phyloP scores from a whole-genome alignment of 2,329 filamentous ascomycete species.

The Cladosporium sp. region DNA sequence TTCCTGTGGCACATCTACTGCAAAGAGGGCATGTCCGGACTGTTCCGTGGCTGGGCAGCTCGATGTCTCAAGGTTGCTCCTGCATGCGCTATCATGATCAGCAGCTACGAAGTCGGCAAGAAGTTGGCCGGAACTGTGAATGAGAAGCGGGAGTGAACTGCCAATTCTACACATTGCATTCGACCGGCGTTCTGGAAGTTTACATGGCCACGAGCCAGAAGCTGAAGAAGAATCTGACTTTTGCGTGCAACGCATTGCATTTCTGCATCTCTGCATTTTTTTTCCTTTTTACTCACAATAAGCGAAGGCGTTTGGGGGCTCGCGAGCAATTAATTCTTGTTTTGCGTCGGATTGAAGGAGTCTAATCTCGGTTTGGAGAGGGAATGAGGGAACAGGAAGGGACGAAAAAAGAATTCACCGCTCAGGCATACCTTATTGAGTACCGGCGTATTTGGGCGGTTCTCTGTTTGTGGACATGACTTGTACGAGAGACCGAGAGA shows the following conservation, averaged over 20 bases:
- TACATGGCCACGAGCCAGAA: not conserved
- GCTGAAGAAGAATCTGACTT: not conserved
- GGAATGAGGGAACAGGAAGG: not conserved
- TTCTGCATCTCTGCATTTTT: not conserved
- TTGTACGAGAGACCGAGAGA: too few species aligned
- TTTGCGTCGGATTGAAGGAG: not conserved
- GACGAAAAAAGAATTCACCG: not conserved
- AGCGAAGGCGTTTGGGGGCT: not conserved
- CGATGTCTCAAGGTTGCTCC: constrained; percentile 91
- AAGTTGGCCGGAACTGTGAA: constrained; percentile 77
- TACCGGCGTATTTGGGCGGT: not conserved
- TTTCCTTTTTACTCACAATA: not conserved
- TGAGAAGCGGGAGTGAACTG: constrained; percentile 38
- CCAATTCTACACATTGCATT: not conserved
- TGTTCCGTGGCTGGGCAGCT: constrained; percentile 90
- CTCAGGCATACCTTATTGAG: not conserved
- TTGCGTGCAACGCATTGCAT: not conserved
- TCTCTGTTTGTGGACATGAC: too few species aligned
- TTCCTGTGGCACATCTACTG: constrained; percentile 89
- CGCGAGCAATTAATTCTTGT: not conserved
- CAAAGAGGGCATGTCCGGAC: constrained; percentile 72
- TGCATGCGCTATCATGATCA: constrained; percentile 98
- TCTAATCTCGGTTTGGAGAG: not conserved
- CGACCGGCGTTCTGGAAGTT: not conserved
- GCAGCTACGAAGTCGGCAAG: constrained; percentile 94